Conservation (phyloP, 2,329 filamentous ascomycete species). For the Talaromyces sp. region DNA sequence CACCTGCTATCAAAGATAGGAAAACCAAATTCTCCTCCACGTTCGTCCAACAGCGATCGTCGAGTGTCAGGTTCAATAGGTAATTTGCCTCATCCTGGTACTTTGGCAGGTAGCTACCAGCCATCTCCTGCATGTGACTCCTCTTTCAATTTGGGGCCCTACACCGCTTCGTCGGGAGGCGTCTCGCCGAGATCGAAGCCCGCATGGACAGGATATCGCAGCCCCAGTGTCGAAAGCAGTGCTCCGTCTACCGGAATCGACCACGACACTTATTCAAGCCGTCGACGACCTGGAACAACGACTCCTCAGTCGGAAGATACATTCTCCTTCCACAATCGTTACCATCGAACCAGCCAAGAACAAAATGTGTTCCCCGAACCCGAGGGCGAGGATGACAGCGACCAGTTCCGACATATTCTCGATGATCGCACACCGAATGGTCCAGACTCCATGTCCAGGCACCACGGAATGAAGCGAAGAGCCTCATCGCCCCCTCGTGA, state of each 20-base stretch:
- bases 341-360: constrained; percentile 60
- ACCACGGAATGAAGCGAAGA: constrained; percentile 57
- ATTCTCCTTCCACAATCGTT: constrained; percentile 46
- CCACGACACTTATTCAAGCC: constrained; percentile 27
- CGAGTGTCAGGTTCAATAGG: constrained; percentile 21
- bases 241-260: constrained; percentile 39
- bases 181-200: constrained; percentile 38
- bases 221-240: constrained; percentile 41
- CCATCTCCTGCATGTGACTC: constrained; percentile 5
- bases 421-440: constrained; percentile 36
- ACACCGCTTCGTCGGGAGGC: constrained; percentile 28
- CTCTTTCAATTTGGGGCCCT: constrained; percentile 33
- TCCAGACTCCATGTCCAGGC: constrained; percentile 36
- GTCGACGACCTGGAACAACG: constrained; percentile 47
- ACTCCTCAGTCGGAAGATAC: constrained; percentile 47
- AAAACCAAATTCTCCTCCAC: constrained; percentile 53
- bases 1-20: constrained; percentile 60
- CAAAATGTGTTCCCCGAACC: constrained; percentile 51
- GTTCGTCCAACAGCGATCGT: constrained; percentile 32
- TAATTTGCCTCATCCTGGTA: constrained; percentile 29
- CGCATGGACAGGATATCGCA: constrained; percentile 40
- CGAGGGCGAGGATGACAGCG: constrained; percentile 40
- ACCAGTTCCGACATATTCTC: constrained; percentile 32
- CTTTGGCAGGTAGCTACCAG: constrained; percentile 15
- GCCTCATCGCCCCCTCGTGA: constrained; percentile 62